Evolutionary conservation across 2,329 filamentous ascomycete species (phyloP).

Genomic region (Teratosphaeria epicoccoides): DNA sequence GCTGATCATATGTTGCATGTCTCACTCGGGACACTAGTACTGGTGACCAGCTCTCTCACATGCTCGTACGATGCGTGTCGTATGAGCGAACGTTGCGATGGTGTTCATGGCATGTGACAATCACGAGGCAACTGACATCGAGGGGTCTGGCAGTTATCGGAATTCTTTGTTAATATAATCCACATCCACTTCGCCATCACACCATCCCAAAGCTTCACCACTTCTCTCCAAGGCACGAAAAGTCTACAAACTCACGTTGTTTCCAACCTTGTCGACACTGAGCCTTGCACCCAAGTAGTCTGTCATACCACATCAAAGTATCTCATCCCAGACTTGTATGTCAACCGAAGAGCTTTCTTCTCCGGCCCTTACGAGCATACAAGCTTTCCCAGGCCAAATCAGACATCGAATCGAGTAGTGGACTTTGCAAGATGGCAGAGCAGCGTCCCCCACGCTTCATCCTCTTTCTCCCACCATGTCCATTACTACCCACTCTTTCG

Average conservation of each 20-base stretch:
- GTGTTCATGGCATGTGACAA: too few relatives aligned
- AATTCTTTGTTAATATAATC: background rate
- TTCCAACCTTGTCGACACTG: too few relatives aligned
- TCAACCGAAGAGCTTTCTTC: too few relatives aligned
- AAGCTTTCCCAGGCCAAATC: background rate
- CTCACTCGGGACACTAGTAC: background rate
- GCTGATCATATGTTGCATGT: background rate
- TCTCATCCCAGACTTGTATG: too few relatives aligned
- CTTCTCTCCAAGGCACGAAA: background rate
- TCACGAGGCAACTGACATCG: too few relatives aligned
- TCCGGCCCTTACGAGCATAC: too few relatives aligned
- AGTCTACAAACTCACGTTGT: too few relatives aligned
- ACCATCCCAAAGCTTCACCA: background rate
- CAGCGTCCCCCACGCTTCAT: slow-evolving; percentile 23
- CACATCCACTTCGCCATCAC: background rate
- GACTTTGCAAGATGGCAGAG: slow-evolving; percentile 3
- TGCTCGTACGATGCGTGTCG: background rate
- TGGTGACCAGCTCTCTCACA: background rate
- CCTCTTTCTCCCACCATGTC: slow-evolving; percentile 36
- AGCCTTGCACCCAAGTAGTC: too few relatives aligned
- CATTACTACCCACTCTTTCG: slow-evolving; percentile 29
- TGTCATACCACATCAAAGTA: too few relatives aligned
- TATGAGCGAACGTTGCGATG: too few relatives aligned
- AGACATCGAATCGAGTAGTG: background rate
- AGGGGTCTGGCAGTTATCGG: background rate